Evolutionary conservation across 495 filamentous ascomycete genomes (phyloP).

Genomic region (Aspergillus baeticus): DNA sequence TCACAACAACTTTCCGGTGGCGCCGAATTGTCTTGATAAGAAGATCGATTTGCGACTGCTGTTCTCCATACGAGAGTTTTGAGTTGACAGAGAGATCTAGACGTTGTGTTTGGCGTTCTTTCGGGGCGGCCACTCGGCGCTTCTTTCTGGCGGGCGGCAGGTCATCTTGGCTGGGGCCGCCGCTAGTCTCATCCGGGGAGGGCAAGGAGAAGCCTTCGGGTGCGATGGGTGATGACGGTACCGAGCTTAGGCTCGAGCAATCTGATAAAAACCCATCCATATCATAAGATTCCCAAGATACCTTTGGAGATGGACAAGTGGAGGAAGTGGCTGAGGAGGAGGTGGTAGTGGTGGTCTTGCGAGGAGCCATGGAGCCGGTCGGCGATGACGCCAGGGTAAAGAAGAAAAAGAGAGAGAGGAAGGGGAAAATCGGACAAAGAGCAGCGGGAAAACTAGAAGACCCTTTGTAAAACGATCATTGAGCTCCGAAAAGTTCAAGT

Average conservation of each 20-base stretch:
- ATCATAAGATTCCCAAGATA: conserved; percentile 12
- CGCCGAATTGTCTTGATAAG: conserved; percentile 76
- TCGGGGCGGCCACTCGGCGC: conserved; percentile 62
- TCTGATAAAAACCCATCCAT: conserved; percentile 51
- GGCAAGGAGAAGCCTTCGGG: conserved; percentile 55
- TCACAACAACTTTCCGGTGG: conserved; percentile 93
- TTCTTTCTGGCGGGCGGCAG: conserved; percentile 72
- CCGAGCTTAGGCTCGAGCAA: conserved; percentile 57
- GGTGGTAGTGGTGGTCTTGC: conserved; percentile 4
- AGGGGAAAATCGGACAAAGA: conserved; percentile 11
- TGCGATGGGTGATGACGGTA: conserved; percentile 55
- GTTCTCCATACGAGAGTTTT: conserved; percentile 43
- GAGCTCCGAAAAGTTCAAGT: not conserved
- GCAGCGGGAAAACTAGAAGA: conserved; percentile 12
- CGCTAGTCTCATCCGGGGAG: conserved; percentile 46
- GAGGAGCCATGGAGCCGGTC: conserved; percentile 15
- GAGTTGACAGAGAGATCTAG: conserved; percentile 62
- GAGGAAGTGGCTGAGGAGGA: conserved; percentile 12
- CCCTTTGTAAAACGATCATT: conserved; percentile 14
- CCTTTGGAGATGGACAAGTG: conserved; percentile 12
- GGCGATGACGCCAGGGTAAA: conserved; percentile 9
- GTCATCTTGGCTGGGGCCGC: conserved; percentile 49
- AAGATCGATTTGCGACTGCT: conserved; percentile 60
- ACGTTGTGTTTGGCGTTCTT: conserved; percentile 72
- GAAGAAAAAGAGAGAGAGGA: conserved; percentile 2